Conservation (phyloP, 2,329 filamentous ascomycete genomes). For the Colletotrichum tamarilloi region DNA sequence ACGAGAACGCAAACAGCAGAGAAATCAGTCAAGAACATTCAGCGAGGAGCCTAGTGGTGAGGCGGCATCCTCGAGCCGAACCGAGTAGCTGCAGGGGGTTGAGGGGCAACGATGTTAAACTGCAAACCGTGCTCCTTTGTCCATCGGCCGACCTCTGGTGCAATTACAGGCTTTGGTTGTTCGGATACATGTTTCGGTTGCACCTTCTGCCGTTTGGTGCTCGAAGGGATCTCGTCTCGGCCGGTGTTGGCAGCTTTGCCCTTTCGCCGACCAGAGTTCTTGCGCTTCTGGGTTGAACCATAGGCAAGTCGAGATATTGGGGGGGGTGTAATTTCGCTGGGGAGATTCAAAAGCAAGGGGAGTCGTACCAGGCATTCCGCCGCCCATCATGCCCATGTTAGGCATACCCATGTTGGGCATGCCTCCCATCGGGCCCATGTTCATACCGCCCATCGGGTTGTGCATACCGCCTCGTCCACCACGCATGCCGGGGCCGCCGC, state of each 20-base stretch:
- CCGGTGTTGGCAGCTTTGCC: slow-evolving; percentile 4
- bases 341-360: slow-evolving; percentile 22
- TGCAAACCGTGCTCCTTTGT: slow-evolving; percentile 10
- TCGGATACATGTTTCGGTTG: not conserved
- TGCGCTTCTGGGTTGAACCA: not conserved
- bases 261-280: not conserved
- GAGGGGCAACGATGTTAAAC: not conserved
- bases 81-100: not conserved
- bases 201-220: slow-evolving; percentile 1
- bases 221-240: not conserved
- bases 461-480: slow-evolving; percentile 57
- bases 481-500: slow-evolving; percentile 52
- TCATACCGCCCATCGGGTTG: slow-evolving; percentile 62
- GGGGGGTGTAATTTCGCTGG: not conserved
- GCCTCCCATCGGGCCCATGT: slow-evolving; percentile 60
- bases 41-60: not conserved
- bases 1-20: slow-evolving; percentile 1
- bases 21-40: not conserved
- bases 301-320: not conserved
- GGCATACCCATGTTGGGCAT: slow-evolving; percentile 60
- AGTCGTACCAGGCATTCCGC: slow-evolving; percentile 65
- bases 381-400: slow-evolving; percentile 62
- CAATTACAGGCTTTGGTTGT: not conserved
- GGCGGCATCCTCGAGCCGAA: not conserved
- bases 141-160: slow-evolving; percentile 5